Base-by-base conservation (phyloP, 1,284 basidiomycete species). In the Schizophyllum amplum region DNA sequence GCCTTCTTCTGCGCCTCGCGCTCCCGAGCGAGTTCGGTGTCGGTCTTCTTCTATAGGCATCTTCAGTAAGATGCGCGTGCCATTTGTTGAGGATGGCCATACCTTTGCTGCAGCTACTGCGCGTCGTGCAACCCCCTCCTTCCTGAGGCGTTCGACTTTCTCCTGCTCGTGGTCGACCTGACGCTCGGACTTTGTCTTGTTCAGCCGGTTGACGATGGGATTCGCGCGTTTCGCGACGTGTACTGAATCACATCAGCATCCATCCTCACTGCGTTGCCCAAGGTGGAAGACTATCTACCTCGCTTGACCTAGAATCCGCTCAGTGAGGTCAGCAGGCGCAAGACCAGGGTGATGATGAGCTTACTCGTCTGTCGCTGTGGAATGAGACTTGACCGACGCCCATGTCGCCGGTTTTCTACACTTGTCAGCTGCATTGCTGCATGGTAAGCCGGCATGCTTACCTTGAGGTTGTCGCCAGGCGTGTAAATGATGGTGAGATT, bases 361-460 rank as follows among this genome's bases (percentile, higher is more conserved):
- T 15, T 62, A 92, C 92, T 71, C 81, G 80, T 65, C 94, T 91
- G 68, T 98, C 94, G 57, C 79, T 90, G 65, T 96, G 90, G 69
- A 99, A 99, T 0, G 92, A 89, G 0, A 99, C 97, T 65, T 95
- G 88, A 0, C 97, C 96, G 1, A 95, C 86, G 0, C 92, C 93
- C 93, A 96, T 96, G 67, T 96, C 93, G 0, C 94, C 94, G 6
- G 90, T 89, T 92, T 98, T 98, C 90, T 93, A 23, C 47, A 25
- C 47, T 53, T 51, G n/a, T 57, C 51, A 61, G n/a, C n/a, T 23
- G 49, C 49, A 27, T 42, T 49, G 47, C 47, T 17, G 24, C 17
- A 53, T 52, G 13, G 53, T 27, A 5, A 33, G 17, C 51, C 53
- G 48, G 57, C 26, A 2, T 23, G 55, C 73, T 24, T 54, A 92